These are phyloP conservation scores for Colletotrichum cereale DNA, from an alignment of 2,329 filamentous ascomycete genomes.

Conservation along the genomic window DNA sequence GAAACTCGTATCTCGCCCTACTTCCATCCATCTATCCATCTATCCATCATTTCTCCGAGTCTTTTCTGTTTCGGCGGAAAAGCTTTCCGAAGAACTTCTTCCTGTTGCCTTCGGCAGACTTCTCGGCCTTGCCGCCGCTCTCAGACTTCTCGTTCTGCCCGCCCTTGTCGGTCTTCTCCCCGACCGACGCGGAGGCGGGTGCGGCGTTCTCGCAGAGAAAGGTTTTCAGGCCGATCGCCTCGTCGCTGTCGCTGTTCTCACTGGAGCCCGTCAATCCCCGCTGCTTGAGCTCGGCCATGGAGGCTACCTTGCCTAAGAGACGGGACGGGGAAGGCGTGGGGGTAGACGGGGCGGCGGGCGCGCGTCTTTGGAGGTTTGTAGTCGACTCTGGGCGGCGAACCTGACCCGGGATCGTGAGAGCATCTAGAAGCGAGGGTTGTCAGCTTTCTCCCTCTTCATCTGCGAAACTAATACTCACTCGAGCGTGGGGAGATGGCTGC, in stretches of 20 bases:
- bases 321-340: background rate
- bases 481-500: constrained; percentile 11
- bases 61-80: constrained; percentile 24
- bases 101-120: constrained; percentile 3
- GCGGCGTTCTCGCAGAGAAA: constrained; percentile 23
- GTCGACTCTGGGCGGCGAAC: background rate
- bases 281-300: constrained; percentile 34
- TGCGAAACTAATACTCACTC: constrained; percentile 9
- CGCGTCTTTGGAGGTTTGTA: background rate
- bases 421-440: background rate
- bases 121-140: background rate
- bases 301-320: constrained; percentile 27
- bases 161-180: background rate
- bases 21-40: too few relatives aligned
- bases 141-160: background rate
- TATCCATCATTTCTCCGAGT: constrained; percentile 20
- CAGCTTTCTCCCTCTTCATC: background rate
- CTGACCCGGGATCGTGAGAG: constrained; percentile 13
- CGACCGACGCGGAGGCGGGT: background rate
- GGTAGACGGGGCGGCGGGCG: background rate
- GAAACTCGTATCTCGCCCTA: background rate
- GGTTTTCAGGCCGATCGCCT: constrained; percentile 28
- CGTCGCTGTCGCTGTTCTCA: constrained; percentile 12
- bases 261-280: constrained; percentile 8
- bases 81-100: constrained; percentile 32